Evolutionary conservation across 805 yeast genomes (phyloP), one percentile per base, ranked within the genome.

Genomic region (Naumovozyma baii): DNA sequence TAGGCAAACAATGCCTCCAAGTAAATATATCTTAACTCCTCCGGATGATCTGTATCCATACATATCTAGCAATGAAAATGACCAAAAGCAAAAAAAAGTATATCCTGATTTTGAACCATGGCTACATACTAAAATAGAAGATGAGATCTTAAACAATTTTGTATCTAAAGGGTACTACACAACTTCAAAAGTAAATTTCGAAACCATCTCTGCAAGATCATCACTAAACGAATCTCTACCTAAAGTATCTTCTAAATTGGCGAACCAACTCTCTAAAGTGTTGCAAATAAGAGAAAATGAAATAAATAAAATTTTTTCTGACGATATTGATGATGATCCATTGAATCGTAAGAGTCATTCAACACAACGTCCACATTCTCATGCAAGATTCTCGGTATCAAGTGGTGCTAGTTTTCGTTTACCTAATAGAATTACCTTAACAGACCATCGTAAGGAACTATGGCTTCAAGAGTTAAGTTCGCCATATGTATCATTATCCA

Each of bases 381-480:
- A 38, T 32, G 33, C 37, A 22, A 25, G 34, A 12, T 37, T 44
- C 3, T 35, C 43, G 3, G 48, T 49, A 15, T 40, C 58, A 17
- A 46, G 57, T 17, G 64, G 64, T 1, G 61, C 62, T 2, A 59
- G 57, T 4, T 60, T 60, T 32, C 19, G 39, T 3, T 42, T 60
- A 22, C 64, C 63, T 4, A 52, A 44, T 10, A 67, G 96, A 46
- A 95, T 90, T 19, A 90, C 96, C 0, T 61, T 90, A 22, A 88
- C 96, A 0, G 95, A 88, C 43, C 81, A 79, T 53, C 83, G 84
- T 55, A 72, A 80, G 42, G 95, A 85, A 44, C 67, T 78, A 2
- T 90, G 98, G 98, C 65, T 90, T 35, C 72, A 72, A 38, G 94
- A 86, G 52, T 67, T 90, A 38, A 84, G 92, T 3, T 70, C 82